Percentiles rank a stretch among this genome's conserved stretches.
Conservation (phyloP, 2,329 filamentous ascomycete genomes). For the Penicillium rolfsii region DNA sequence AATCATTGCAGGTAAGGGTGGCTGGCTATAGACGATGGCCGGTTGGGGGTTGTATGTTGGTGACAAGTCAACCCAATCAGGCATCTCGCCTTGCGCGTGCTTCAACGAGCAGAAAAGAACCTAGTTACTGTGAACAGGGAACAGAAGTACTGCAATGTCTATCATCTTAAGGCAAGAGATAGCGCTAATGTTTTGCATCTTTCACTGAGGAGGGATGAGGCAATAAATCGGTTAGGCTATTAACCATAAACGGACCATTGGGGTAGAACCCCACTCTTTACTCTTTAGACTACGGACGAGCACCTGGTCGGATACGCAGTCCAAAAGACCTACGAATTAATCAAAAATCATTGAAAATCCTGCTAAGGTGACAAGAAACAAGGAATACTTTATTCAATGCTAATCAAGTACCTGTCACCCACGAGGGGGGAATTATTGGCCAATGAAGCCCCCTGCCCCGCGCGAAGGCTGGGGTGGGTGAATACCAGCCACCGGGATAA, state of each 20-base stretch:
- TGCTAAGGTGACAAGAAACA: background rate
- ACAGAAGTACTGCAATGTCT: too few relatives aligned
- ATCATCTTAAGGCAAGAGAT: background rate
- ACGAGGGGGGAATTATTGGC: slow-evolving; percentile 4
- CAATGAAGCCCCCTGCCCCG: slow-evolving; percentile 16
- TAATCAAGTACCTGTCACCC: background rate
- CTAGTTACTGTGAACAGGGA: too few relatives aligned
- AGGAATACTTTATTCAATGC: background rate
- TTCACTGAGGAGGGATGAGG: background rate
- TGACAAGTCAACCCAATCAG: too few relatives aligned
- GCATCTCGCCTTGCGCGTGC: too few relatives aligned
- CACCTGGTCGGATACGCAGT: background rate
- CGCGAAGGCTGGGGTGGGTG: slow-evolving; percentile 32
- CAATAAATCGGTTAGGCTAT: background rate
- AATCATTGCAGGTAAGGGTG: too few relatives aligned
- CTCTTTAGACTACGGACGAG: background rate
- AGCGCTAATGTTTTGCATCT: background rate
- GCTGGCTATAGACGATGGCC: too few relatives aligned
- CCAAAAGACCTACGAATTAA: background rate
- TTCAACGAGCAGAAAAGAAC: too few relatives aligned
- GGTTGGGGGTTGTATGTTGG: too few relatives aligned
- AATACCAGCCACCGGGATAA: slow-evolving; percentile 36
- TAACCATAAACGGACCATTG: background rate
- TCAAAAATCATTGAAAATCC: background rate
- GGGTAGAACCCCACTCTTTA: background rate